phyloP scores from a whole-genome alignment of 75 land plant species.

The Sequoia sempervirens region DNA sequence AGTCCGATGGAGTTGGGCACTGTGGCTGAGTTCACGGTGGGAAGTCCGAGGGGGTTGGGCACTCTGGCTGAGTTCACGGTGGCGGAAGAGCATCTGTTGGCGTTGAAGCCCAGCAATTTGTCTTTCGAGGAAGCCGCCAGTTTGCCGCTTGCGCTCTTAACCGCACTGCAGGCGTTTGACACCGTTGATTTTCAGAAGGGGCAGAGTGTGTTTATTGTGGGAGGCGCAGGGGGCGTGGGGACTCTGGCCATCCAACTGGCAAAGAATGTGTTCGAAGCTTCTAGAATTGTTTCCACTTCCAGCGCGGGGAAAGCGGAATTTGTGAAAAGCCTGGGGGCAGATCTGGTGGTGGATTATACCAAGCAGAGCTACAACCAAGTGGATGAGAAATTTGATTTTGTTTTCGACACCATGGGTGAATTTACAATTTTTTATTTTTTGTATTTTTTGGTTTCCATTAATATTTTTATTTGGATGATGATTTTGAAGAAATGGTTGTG shows the following conservation, averaged over 20 bases:
- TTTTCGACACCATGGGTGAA: constrained; percentile 49
- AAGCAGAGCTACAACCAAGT: constrained; percentile 29
- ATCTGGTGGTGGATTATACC: constrained; percentile 45
- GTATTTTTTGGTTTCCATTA: too few species aligned
- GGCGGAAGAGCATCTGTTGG: constrained; percentile 40
- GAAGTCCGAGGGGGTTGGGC: constrained; percentile 27
- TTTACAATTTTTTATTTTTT: background rate
- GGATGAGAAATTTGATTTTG: constrained; percentile 41
- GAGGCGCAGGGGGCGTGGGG: constrained; percentile 51
- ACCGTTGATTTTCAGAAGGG: constrained; percentile 26
- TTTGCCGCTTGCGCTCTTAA: constrained; percentile 38
- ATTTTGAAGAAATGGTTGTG: background rate
- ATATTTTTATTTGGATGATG: background rate
- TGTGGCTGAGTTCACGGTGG: constrained; percentile 2
- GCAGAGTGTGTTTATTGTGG: constrained; percentile 26
- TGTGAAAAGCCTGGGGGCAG: constrained; percentile 45
- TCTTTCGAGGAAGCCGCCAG: constrained; percentile 44
- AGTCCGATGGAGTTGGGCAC: too few species aligned
- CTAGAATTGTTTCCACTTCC: constrained; percentile 33
- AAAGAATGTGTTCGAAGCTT: constrained; percentile 41
- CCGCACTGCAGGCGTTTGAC: constrained; percentile 28
- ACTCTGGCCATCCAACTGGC: constrained; percentile 42
- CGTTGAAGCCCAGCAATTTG: constrained; percentile 25
- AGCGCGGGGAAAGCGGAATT: constrained; percentile 39
- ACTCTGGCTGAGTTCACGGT: constrained; percentile 39